Conservation (phyloP, 2,329 filamentous ascomycete genomes). For the Penicillium nordicum region DNA sequence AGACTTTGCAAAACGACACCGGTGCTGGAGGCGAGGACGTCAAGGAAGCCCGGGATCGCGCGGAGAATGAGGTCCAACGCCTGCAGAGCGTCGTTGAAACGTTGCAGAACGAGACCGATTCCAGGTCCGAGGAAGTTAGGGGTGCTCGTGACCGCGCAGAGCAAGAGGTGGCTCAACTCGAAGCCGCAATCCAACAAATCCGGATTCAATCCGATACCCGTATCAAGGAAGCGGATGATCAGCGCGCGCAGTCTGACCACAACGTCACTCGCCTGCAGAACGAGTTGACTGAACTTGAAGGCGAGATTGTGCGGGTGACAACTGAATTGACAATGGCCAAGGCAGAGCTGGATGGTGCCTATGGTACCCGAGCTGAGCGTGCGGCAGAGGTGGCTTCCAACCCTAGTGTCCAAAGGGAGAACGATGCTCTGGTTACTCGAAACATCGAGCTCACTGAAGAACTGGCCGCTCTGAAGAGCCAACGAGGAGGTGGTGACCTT, state of each 20-base stretch:
- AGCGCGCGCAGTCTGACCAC: conserved; percentile 34
- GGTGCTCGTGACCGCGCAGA: conserved; percentile 30
- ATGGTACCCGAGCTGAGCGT: conserved; percentile 70
- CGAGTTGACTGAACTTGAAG: conserved; percentile 56
- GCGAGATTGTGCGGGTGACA: conserved; percentile 62
- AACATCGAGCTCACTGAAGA: conserved; percentile 49
- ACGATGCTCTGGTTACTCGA: conserved; percentile 53
- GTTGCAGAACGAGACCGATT: conserved; percentile 21
- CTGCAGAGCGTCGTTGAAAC: conserved; percentile 23
- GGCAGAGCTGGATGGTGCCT: conserved; percentile 91
- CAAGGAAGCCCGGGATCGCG: conserved; percentile 16
- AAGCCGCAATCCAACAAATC: conserved; percentile 32
- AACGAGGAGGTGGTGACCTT: conserved; percentile 36
- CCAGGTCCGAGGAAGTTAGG: conserved; percentile 16
- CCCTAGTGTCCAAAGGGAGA: conserved; percentile 57
- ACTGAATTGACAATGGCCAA: conserved; percentile 85
- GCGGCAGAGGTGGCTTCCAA: conserved; percentile 63
- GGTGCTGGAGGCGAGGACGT: conserved; percentile 18
- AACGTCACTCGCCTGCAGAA: conserved; percentile 43
- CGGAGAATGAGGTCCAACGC: conserved; percentile 25
- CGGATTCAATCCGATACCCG: conserved; percentile 33
- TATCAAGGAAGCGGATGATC: conserved; percentile 15
- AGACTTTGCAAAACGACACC: background rate
- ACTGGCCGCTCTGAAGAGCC: conserved; percentile 43
- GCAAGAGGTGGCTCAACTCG: conserved; percentile 27